Base-by-base conservation (phyloP, 2,329 filamentous ascomycete species). In the Colletotrichum sp. region DNA sequence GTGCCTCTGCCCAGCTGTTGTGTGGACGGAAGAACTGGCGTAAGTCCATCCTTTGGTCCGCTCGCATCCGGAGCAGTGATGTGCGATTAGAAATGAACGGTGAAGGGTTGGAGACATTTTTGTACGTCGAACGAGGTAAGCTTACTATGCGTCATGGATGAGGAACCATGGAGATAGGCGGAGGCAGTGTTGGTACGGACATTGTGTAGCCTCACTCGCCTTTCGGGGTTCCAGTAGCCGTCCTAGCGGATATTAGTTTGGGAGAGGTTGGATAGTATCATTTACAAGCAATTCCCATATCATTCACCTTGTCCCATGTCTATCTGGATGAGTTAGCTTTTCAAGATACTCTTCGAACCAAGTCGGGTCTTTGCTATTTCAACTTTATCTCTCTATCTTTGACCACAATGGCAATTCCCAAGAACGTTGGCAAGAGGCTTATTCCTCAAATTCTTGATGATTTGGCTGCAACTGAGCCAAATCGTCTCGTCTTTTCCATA, bases 261-360 rank as follows among this genome's bases (percentile, higher is more conserved):
- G n/a, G 10, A 21, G 6, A 0, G 0, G 3, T 52, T 52, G 44
- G 0, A 52, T 7, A 52, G 0, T 5, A 24, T 8, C n/a, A 52
- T 52, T 24, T 8, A 0, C 44, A 52, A 52, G n/a, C 10, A 13
- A 52, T 52, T 21, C n/a, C 44, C 44, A 52, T 52, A 52, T 52
- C n/a, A 52, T 52, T 21, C 6, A 7, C 10, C 1, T 0, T 13
- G 0, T 1, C n/a, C 44, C 44, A 0, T 21, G 1, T 6, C 44
- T 2, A 3, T 52, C 3, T 12, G 44, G 44, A 21, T 5, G 6
- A 13, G n/a, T 5, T 21, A 21, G n/a, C 44, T 13, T 0, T 13
- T 8, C 10, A 49, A 4, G 0, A 52, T 21, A 21, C 6, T 21
- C 1, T 8, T 3, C 12, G 6, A 52, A 49, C 6, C n/a, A 52